phyloP scores from a whole-genome alignment of 805 yeast species.

The Saturnispora quitensis region DNA sequence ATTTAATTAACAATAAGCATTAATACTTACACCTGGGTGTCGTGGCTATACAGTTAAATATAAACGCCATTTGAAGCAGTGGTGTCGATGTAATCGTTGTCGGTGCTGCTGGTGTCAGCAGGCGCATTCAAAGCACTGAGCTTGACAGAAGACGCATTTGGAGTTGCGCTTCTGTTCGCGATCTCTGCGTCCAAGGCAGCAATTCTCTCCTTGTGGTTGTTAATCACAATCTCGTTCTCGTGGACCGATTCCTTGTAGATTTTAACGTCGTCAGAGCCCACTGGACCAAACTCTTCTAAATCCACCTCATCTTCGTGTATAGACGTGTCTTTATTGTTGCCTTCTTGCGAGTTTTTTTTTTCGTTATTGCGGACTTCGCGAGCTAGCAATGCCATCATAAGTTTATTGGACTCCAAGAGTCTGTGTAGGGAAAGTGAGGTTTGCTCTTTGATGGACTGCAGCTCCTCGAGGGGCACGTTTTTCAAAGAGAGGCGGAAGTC shows the following conservation, averaged over 20 bases:
- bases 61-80: constrained; percentile 15
- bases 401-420: constrained; percentile 42
- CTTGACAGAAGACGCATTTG: neutral
- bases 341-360: neutral
- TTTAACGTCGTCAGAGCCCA: constrained; percentile 33
- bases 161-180: constrained; percentile 29
- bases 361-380: constrained; percentile 31
- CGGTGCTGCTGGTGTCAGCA: constrained; percentile 20
- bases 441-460: constrained; percentile 26
- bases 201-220: constrained; percentile 40
- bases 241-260: constrained; percentile 45
- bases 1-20: too few relatives aligned
- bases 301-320: constrained; percentile 10
- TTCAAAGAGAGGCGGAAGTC: constrained; percentile 25
- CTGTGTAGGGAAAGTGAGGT: constrained; percentile 37
- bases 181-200: constrained; percentile 40
- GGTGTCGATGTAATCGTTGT: constrained; percentile 24
- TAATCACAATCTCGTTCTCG: constrained; percentile 49
- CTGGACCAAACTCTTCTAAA: constrained; percentile 31
- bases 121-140: neutral
- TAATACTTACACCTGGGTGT: too few relatives aligned
- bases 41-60: neutral
- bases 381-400: constrained; percentile 26
- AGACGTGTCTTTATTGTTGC: constrained; percentile 5
- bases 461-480: constrained; percentile 36